Base-by-base conservation (phyloP, 73 alveolate genomes). In the Paramecium sexaurelia region DNA sequence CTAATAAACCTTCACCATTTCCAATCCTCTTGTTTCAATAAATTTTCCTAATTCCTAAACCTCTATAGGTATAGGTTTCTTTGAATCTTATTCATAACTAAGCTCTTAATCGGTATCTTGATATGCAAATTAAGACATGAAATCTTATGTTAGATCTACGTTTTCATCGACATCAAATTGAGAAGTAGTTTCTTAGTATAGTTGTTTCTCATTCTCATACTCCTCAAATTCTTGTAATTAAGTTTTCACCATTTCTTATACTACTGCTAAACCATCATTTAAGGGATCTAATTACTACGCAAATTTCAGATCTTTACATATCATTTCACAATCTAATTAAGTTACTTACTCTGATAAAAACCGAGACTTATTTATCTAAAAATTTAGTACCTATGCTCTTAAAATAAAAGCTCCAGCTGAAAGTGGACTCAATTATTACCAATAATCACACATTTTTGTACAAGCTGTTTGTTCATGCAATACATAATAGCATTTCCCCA, bases 31-130 rank as follows among this genome's bases (percentile, higher is more conserved):
- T 1, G 90, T 40, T 78, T 78, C 90, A 41, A 78, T 78, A 43
- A 78, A 78, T 40, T 32, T 8, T 0, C 90, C 90, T 61, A 78
- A 40, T 24, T 78, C 90, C 10, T 20, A 41, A 0, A 78, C 90
- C 41, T 78, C 90, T 9, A 78, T 43, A 5, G 90, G 90, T 2
- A 41, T 78, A n/a, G 75, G 75, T 78, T 78, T 78, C 27, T 56
- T 24, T 15, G 90, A 41, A 43, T 78, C 90, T 78, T 41, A 45
- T 78, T 78, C 90, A 78, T 78, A 78, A 78, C 90, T 78, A 20
- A 78, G 55, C 8, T 78, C 90, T 20, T 78, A 36, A 24, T 71
- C 86, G 17, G 32, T 27, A 40, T 78, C 90, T 22, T 39, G 36
- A 78, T 78, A 26, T 27, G 55, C 57, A 11, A 73, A 19, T 10